These are phyloP conservation scores for Arthroderma sp. DNA, from an alignment of 2,329 filamentous ascomycete species.

Conservation along the genomic window DNA sequence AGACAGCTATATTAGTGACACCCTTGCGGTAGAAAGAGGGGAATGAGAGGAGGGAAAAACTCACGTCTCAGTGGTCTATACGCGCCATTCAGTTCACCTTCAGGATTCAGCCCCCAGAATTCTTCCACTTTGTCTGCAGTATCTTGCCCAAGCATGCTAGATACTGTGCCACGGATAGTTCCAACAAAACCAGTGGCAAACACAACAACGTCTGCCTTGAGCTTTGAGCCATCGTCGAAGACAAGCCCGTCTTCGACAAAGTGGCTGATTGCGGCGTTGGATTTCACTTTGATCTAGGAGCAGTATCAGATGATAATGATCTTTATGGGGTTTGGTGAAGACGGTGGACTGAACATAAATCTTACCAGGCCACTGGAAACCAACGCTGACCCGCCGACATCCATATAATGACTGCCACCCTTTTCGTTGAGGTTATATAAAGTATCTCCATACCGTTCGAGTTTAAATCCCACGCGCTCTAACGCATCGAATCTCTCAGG, in stretches of 20 bases:
- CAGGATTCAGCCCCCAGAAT: constrained; percentile 34
- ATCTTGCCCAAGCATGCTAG: constrained; percentile 28
- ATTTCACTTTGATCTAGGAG: constrained; percentile 32
- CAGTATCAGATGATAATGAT: too few relatives aligned
- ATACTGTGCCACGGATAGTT: constrained; percentile 29
- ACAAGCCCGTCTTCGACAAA: constrained; percentile 29
- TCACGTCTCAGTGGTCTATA: constrained; percentile 27
- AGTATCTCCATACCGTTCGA: constrained; percentile 27
- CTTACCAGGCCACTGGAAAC: constrained; percentile 26
- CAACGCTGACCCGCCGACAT: constrained; percentile 31
- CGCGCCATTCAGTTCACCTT: constrained; percentile 35
- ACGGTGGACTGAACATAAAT: background rate
- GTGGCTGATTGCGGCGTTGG: constrained; percentile 21
- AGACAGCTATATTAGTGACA: background rate
- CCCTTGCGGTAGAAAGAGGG: background rate
- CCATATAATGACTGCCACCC: constrained; percentile 37
- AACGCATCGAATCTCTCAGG: constrained; percentile 30
- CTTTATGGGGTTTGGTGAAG: background rate
- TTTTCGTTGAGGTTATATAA: constrained; percentile 29
- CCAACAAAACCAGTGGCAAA: constrained; percentile 35
- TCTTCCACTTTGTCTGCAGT: constrained; percentile 30
- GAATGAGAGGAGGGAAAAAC: constrained; percentile 9
- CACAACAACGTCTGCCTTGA: constrained; percentile 35
- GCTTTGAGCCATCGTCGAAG: constrained; percentile 31
- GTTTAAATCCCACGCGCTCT: constrained; percentile 29